Evolutionary conservation across 306 rosid genomes (phyloP), one percentile per base, ranked within the genome.

Genomic region (Vigna nakashimae): DNA sequence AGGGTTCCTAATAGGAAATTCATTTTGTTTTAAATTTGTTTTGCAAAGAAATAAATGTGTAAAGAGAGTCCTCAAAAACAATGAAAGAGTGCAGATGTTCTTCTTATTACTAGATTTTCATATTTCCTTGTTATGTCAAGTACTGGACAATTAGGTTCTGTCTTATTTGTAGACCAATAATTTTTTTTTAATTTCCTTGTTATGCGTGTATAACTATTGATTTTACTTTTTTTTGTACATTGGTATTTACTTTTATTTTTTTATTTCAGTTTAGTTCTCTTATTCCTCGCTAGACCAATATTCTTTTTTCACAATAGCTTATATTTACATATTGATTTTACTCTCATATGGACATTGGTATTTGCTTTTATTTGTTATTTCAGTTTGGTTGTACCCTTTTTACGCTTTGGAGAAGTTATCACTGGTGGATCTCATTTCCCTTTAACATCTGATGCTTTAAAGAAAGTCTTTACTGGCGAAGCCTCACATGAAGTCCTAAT

Each of bases 401-500:
- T 95, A 85, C 98, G 98, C 80, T 76, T 95, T 17, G 99, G 99
- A 75, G 98, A 95, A 91, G 34, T 81, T 57, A 67, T 92, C 82
- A 26, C 89, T 7, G 97, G 96, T 15, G 90, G 98, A 43, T 79
- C 88, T 77, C 96, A 93, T 88, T 95, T 95, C 82, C 87, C 92
- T 28, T 85, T 95, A 77, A 86, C 97, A 73, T 78, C 97, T 69
- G 98, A 92, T 85, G 99, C 96, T 75, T 79, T 92, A 60, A 90
- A 86, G 91, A 92, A 91, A 79, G 87, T 92, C 80, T 69, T 95
- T 38, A 95, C 94, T 0, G 97, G 97, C 28, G 85, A 89, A 79
- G 99, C 99, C 66, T 95, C 99, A 3, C 51, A 6, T 49, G 96
- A 88, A 79, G 90, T 92, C 66, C 17, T 92, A 13, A 64, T 86